Evolutionary conservation across 192 early-diverging fungal species (phyloP).

Genomic region (Backusella tarrabulga): DNA sequence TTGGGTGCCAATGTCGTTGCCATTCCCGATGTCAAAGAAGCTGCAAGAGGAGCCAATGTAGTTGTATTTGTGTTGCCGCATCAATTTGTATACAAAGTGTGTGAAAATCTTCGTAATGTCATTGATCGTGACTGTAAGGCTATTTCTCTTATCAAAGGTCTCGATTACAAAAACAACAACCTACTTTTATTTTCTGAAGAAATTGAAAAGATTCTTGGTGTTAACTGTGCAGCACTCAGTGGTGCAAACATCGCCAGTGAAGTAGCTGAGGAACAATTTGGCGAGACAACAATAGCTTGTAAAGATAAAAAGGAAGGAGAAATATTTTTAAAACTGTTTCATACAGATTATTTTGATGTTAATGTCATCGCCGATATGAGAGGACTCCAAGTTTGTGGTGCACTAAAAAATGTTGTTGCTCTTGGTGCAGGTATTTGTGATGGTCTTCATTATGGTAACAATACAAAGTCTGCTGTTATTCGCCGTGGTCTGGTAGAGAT

Average conservation of each 20-base stretch:
- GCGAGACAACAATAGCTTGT: constrained; percentile 92
- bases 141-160: constrained; percentile 85
- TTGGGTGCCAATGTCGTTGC: constrained; percentile 85
- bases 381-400: constrained; percentile 96
- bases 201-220: constrained; percentile 16
- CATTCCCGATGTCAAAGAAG: constrained; percentile 71
- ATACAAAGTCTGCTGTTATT: constrained; percentile 96
- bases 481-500: constrained; percentile 92
- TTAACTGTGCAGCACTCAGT: constrained; percentile 40
- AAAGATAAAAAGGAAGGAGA: constrained; percentile 64
- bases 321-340: constrained; percentile 70
- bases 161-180: constrained; percentile 11
- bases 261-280: constrained; percentile 89
- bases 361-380: constrained; percentile 78
- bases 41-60: constrained; percentile 78
- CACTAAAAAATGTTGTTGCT: constrained; percentile 94
- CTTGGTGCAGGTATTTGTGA: constrained; percentile 92
- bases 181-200: constrained; percentile 15
- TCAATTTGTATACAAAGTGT: constrained; percentile 80
- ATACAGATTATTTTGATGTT: constrained; percentile 86
- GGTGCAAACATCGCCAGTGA: constrained; percentile 77
- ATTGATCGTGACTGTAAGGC: constrained; percentile 69
- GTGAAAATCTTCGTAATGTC: constrained; percentile 71
- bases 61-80: constrained; percentile 95
- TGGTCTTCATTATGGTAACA: constrained; percentile 63